A percentile compares a stretch with the other conserved stretches of the same genome.
phyloP scores from a whole-genome alignment of 306 rosid genomes.

The Malus fusca region DNA sequence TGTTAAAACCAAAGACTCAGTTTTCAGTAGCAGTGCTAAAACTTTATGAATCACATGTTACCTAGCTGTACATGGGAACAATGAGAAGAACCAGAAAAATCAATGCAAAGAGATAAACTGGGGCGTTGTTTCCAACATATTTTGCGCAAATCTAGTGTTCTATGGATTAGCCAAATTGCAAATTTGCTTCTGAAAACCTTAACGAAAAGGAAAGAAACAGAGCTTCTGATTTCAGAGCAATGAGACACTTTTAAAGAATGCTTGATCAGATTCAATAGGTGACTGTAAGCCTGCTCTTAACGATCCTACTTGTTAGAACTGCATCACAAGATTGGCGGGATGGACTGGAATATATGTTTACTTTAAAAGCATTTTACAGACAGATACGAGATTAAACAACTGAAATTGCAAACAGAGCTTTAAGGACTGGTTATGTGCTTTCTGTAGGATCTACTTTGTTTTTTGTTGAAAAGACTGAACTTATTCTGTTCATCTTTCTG shows the following conservation, averaged over 20 bases:
- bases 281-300: neutral
- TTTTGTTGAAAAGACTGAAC: conserved; percentile 3
- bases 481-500: neutral
- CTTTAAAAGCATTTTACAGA: neutral
- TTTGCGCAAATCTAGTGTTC: neutral
- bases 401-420: too few species aligned
- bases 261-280: neutral
- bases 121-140: neutral
- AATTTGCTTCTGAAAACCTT: neutral
- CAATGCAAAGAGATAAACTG: neutral
- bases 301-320: neutral
- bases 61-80: neutral
- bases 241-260: neutral
- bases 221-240: neutral
- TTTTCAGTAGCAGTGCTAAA: neutral
- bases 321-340: neutral
- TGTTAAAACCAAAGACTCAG: neutral
- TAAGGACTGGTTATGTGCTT: neutral
- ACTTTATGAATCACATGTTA: neutral
- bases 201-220: neutral
- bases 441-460: neutral
- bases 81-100: neutral
- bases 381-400: neutral
- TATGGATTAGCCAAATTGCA: neutral
- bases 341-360: neutral